These are phyloP conservation scores for Cordyceps sp. DNA, from an alignment of 2,329 filamentous ascomycete species.

Conservation along the genomic window DNA sequence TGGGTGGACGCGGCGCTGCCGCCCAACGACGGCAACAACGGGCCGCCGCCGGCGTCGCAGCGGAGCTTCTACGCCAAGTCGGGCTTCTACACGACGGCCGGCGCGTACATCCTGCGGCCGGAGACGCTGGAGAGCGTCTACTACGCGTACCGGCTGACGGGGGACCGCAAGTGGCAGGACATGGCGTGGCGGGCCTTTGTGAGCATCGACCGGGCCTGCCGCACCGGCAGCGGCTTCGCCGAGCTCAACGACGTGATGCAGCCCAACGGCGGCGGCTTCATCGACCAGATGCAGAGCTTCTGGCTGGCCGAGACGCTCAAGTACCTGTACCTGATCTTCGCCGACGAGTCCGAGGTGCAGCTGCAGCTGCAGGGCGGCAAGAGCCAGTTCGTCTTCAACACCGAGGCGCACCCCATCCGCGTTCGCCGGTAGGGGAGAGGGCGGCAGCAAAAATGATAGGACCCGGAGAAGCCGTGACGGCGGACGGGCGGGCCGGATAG, in stretches of 20 bases:
- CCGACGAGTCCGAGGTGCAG: slow-evolving; percentile 38
- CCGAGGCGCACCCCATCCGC: slow-evolving; percentile 28
- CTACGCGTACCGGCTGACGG: slow-evolving; percentile 71
- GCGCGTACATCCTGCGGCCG: slow-evolving; percentile 53
- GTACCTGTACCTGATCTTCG: slow-evolving; percentile 61
- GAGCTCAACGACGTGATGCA: slow-evolving; percentile 50
- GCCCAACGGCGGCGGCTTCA: slow-evolving; percentile 38
- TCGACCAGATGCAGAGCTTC: slow-evolving; percentile 72
- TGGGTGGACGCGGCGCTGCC: slow-evolving; percentile 34
- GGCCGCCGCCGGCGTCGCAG: slow-evolving; percentile 24
- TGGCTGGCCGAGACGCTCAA: slow-evolving; percentile 80
- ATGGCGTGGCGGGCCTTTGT: slow-evolving; percentile 71
- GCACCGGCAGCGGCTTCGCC: slow-evolving; percentile 49
- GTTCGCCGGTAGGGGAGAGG: slow-evolving; percentile 7
- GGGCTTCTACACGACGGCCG: slow-evolving; percentile 54
- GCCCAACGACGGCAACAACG: slow-evolving; percentile 21
- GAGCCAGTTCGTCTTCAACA: slow-evolving; percentile 34
- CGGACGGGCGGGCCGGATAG: too few relatives aligned
- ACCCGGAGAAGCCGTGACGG: too few relatives aligned
- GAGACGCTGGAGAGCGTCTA: slow-evolving; percentile 77
- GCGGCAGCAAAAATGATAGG: too few relatives aligned
- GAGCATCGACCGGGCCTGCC: slow-evolving; percentile 46
- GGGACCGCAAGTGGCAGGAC: slow-evolving; percentile 59
- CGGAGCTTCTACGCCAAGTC: slow-evolving; percentile 43
- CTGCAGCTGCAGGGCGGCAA: slow-evolving; percentile 29